Evolutionary conservation across 495 filamentous ascomycete genomes (phyloP), one percentile per base, ranked within the genome.

Genomic region (Chaetomium fimeti): DNA sequence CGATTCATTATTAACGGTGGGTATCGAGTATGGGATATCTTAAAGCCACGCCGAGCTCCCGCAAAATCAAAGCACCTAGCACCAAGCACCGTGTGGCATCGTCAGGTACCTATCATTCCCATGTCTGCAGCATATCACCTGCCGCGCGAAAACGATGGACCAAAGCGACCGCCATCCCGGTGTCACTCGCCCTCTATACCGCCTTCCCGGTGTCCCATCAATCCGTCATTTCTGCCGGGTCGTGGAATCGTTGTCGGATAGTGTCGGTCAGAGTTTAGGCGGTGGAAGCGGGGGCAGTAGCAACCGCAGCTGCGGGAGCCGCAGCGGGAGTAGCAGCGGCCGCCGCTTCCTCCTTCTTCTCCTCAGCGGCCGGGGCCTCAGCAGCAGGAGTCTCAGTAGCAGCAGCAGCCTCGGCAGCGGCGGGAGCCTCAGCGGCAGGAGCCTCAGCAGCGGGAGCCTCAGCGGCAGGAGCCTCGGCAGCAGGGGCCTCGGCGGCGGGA

Each of bases 381-480:
- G 61, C 51, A 29, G 61, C 40, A 29, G 68, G 53, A 25, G 67
- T 65, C 60, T n/a, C 58, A 45, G 69, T 54, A 20, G 66, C 22
- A 16, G 64, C 62, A 15, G 66, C 20, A 27, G 64, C 63, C 7
- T 68, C 53, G 22, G 49, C 20, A 24, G 65, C 40, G 22, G 65
- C 65, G 9, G 68, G 5, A 5, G 60, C 67, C 51, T 68, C 67
- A n/a, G n/a, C 65, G 68, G 32, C 32, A 16, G 66, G 28, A 28
- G 64, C 63, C 11, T 69, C 54, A n/a, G 66, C 40, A 22, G 65
- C 65, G 11, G 68, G 8, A 5, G 60, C 66, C 51, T 68, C 67
- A 65, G 68, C 53, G 65, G 69, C 61, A 54, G 68, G 57, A 5
- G 25, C 27, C 64, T 68, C 68, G 29, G 47, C 54, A 42, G 64